Conservation (phyloP, 306 rosid genomes). For the Cicer arietinum region DNA sequence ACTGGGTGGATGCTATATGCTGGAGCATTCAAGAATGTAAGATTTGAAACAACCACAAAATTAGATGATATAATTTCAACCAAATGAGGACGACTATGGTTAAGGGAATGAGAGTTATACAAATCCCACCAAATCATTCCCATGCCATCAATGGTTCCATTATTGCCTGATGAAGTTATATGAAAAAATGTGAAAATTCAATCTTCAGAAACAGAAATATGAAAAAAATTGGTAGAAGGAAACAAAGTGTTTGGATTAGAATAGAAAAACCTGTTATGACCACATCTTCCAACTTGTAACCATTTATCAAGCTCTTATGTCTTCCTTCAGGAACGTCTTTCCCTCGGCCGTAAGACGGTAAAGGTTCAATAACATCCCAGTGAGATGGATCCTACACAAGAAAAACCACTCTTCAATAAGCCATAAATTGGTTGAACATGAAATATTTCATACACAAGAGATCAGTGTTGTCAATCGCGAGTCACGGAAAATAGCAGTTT, state of each 20-base stretch:
- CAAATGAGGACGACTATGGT: slow-evolving; percentile 93
- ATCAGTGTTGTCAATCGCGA: neutral
- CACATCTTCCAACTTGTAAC: slow-evolving; percentile 80
- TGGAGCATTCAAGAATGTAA: slow-evolving; percentile 88
- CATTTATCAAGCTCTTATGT: slow-evolving; percentile 87
- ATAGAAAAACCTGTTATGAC: slow-evolving; percentile 81
- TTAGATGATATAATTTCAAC: slow-evolving; percentile 74
- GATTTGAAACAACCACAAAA: slow-evolving; percentile 83
- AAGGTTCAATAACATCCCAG: slow-evolving; percentile 83
- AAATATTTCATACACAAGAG: slow-evolving; percentile 5
- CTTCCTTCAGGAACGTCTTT: slow-evolving; percentile 83
- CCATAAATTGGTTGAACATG: neutral
- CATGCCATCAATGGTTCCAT: slow-evolving; percentile 91
- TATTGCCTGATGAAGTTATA: slow-evolving; percentile 64
- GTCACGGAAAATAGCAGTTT: neutral
- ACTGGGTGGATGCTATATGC: slow-evolving; percentile 91
- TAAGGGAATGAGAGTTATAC: slow-evolving; percentile 72
- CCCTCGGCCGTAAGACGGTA: slow-evolving; percentile 96
- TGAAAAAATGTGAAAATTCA: slow-evolving; percentile 37
- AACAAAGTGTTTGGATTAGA: neutral
- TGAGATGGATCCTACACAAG: slow-evolving; percentile 74
- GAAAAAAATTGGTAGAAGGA: neutral
- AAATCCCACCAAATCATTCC: slow-evolving; percentile 97
- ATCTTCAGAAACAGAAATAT: slow-evolving; percentile 24
- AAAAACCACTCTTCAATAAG: slow-evolving; percentile 21